Conservation (phyloP, 495 filamentous ascomycete species). For the Aspergillus heteromorphus region DNA sequence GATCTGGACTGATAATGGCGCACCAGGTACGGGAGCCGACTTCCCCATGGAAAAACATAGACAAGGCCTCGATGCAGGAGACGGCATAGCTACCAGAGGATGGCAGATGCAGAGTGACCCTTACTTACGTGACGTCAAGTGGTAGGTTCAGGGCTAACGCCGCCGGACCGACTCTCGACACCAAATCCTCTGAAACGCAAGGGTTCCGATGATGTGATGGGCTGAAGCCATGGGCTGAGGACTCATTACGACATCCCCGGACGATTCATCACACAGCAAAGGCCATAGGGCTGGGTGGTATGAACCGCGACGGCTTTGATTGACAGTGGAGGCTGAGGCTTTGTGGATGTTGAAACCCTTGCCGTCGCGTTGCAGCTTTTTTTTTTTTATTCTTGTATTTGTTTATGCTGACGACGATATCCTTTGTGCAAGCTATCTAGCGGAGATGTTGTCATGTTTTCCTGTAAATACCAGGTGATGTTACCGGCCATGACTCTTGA, state of each 20-base stretch:
- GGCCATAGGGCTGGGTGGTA: neutral
- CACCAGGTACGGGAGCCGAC: constrained; percentile 29
- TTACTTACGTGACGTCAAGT: constrained; percentile 22
- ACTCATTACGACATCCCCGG: neutral
- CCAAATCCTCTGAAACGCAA: constrained; percentile 34
- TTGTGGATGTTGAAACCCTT: neutral
- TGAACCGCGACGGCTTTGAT: neutral
- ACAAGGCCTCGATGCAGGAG: neutral
- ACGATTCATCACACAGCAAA: neutral
- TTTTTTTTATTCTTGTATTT: neutral
- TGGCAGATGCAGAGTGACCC: constrained; percentile 14
- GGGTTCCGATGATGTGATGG: constrained; percentile 19
- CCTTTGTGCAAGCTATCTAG: constrained; percentile 7
- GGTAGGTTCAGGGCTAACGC: constrained; percentile 24
- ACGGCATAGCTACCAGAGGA: constrained; percentile 2
- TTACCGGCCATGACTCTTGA: neutral
- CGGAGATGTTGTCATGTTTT: constrained; percentile 2
- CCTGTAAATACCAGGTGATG: constrained; percentile 12
- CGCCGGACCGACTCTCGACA: constrained; percentile 5
- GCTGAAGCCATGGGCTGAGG: neutral
- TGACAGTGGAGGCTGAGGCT: neutral
- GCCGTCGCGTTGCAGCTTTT: neutral
- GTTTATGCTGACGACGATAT: neutral
- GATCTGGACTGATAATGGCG: constrained; percentile 12
- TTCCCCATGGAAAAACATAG: constrained; percentile 5